phyloP scores from a whole-genome alignment of 2,329 filamentous ascomycete species.

The Pseudocercospora cruenta region DNA sequence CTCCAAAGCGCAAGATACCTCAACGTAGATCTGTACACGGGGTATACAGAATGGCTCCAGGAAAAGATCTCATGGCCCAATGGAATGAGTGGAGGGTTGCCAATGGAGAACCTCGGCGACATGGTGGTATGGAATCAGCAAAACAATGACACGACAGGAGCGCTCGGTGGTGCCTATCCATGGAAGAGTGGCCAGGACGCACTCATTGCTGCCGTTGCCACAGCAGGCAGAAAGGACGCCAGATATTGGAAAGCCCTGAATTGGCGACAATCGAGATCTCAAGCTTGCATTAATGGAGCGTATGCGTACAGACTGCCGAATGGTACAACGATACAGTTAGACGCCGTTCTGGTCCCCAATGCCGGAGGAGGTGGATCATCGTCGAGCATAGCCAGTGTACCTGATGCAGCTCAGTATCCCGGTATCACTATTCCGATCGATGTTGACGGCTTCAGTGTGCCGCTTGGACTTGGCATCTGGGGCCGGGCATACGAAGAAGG shows the following conservation, averaged over 20 bases:
- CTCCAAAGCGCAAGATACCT: slow-evolving; percentile 11
- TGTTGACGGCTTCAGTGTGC: slow-evolving; percentile 51
- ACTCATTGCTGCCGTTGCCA: slow-evolving; percentile 65
- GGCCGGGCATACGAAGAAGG: slow-evolving; percentile 37
- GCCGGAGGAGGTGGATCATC: slow-evolving; percentile 67
- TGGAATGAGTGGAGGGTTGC: not conserved
- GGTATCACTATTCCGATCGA: slow-evolving; percentile 70
- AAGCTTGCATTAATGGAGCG: slow-evolving; percentile 45
- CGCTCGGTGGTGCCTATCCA: slow-evolving; percentile 13
- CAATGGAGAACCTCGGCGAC: slow-evolving; percentile 14
- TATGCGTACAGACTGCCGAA: not conserved
- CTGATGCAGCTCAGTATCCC: slow-evolving; percentile 55
- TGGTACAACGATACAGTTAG: slow-evolving; percentile 45
- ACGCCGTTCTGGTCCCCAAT: slow-evolving; percentile 69
- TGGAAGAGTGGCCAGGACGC: slow-evolving; percentile 59
- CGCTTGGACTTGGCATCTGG: slow-evolving; percentile 47
- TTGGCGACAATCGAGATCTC: slow-evolving; percentile 45
- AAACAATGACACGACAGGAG: slow-evolving; percentile 15
- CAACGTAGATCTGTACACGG: slow-evolving; percentile 15
- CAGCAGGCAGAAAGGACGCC: slow-evolving; percentile 63
- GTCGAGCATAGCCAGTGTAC: slow-evolving; percentile 11
- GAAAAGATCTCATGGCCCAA: slow-evolving; percentile 13
- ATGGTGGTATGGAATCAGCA: slow-evolving; percentile 17
- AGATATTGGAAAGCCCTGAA: slow-evolving; percentile 68
- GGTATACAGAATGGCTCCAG: slow-evolving; percentile 14